Conservation (phyloP, 768 basidiomycete genomes). For the Panus rudis region DNA sequence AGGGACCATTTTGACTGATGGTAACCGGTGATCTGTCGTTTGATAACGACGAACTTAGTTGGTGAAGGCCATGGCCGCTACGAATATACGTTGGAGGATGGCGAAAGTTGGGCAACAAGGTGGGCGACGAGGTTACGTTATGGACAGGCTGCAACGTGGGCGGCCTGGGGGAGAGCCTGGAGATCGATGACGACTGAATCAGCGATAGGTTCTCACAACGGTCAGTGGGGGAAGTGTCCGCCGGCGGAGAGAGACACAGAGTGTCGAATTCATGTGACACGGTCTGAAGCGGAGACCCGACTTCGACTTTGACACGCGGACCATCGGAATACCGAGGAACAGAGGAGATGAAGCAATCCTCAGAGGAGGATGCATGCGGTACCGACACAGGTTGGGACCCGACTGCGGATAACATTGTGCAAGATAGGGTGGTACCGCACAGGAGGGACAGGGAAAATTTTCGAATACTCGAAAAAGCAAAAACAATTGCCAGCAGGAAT, state of each 20-base stretch:
- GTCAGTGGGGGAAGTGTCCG: constrained; percentile 15
- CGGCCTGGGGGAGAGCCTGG: constrained; percentile 17
- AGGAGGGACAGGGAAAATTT: background rate
- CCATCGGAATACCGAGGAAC: constrained; percentile 6
- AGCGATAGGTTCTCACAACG: constrained; percentile 18
- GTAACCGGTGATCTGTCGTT: constrained; percentile 19
- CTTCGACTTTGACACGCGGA: constrained; percentile 11
- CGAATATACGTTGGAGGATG: constrained; percentile 11
- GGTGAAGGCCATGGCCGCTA: constrained; percentile 19
- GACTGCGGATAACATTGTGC: constrained; percentile 4
- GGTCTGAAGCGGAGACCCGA: constrained; percentile 8
- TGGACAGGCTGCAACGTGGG: constrained; percentile 11
- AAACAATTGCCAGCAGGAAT: background rate
- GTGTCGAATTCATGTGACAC: constrained; percentile 8
- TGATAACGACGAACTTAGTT: constrained; percentile 20
- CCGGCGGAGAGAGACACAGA: constrained; percentile 8
- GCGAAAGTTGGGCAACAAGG: constrained; percentile 20
- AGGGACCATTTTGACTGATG: constrained; percentile 20
- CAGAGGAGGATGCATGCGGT: constrained; percentile 3
- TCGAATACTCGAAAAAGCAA: constrained; percentile 6
- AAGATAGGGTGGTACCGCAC: background rate
- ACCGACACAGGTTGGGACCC: background rate
- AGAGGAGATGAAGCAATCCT: constrained; percentile 9
- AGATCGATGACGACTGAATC: constrained; percentile 19
- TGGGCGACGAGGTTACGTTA: constrained; percentile 12